phyloP scores from a whole-genome alignment of 306 rosid genomes.

The Rosa chinensis region DNA sequence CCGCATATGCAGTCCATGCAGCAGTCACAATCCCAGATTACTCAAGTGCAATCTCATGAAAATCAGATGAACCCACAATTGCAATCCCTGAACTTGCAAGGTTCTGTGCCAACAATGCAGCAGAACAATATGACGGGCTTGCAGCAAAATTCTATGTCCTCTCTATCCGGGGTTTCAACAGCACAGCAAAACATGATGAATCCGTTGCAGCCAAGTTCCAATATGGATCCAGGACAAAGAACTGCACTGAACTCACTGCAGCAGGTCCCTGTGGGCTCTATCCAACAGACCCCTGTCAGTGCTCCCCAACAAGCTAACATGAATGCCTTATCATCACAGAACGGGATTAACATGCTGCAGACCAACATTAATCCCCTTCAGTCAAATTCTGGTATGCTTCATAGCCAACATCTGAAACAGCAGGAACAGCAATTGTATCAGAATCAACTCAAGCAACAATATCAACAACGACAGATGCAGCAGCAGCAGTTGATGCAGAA shows the following conservation, averaged over 20 bases:
- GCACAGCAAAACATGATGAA: slow-evolving; percentile 58
- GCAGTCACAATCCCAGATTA: slow-evolving; percentile 66
- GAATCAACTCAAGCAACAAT: slow-evolving; percentile 42
- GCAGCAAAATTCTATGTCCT: slow-evolving; percentile 62
- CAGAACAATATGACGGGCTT: slow-evolving; percentile 55
- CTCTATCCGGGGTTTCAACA: slow-evolving; percentile 50
- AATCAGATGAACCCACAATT: slow-evolving; percentile 68
- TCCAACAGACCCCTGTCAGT: slow-evolving; percentile 62
- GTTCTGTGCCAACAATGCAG: slow-evolving; percentile 47
- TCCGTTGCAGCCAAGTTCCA: slow-evolving; percentile 59
- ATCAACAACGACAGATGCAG: slow-evolving; percentile 51
- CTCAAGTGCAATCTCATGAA: slow-evolving; percentile 64
- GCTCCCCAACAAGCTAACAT: slow-evolving; percentile 62
- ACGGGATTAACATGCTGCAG: slow-evolving; percentile 61
- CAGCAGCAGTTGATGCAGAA: slow-evolving; percentile 26
- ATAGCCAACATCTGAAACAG: slow-evolving; percentile 64
- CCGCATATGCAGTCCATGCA: slow-evolving; percentile 66
- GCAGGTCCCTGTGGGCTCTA: slow-evolving; percentile 56
- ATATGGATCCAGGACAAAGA: slow-evolving; percentile 65
- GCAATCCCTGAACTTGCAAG: slow-evolving; percentile 57
- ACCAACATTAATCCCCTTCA: slow-evolving; percentile 54
- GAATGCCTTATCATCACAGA: slow-evolving; percentile 57
- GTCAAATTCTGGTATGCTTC: slow-evolving; percentile 61
- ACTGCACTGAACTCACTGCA: slow-evolving; percentile 57
- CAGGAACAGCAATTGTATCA: slow-evolving; percentile 56